A percentile compares a stretch with the other conserved stretches of the same genome.
Conservation (phyloP, 148 eudicot genomes). For the Drosera capensis region DNA sequence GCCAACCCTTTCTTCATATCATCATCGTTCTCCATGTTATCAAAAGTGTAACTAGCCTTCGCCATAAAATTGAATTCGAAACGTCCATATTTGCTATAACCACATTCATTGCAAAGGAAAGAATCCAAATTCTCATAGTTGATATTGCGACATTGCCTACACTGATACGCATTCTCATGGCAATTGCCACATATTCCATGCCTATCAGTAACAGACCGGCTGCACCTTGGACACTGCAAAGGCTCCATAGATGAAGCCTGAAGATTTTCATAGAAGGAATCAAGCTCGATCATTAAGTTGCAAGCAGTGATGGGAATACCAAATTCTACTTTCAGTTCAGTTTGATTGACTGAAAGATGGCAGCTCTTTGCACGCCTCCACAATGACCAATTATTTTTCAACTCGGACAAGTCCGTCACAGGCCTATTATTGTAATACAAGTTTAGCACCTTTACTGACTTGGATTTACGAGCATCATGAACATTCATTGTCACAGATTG, state of each 20-base stretch:
- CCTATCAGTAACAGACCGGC: conserved; percentile 92
- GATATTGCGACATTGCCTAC: conserved; percentile 97
- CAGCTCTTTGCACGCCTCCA: conserved; percentile 99
- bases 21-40: conserved; percentile 97
- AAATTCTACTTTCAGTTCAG: conserved; percentile 91
- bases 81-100: conserved; percentile 97
- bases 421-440: conserved; percentile 98
- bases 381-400: conserved; percentile 95
- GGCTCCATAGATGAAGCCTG: conserved; percentile 98
- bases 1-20: conserved; percentile 97
- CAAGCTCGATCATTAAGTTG: conserved; percentile 98
- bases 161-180: conserved; percentile 99
- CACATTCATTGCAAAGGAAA: conserved; percentile 97
- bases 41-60: conserved; percentile 94
- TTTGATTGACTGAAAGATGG: conserved; percentile 87
- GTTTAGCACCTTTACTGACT: conserved; percentile 96
- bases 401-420: conserved; percentile 90
- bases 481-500: conserved; percentile 98
- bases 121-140: conserved; percentile 98
- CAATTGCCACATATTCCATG: conserved; percentile 97
- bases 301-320: conserved; percentile 99
- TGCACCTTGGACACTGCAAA: conserved; percentile 96
- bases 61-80: conserved; percentile 99
- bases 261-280: conserved; percentile 95
- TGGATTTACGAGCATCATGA: conserved; percentile 97